Evolutionary conservation across 495 filamentous ascomycete species (phyloP).

Genomic region (Penicillium bovifimosum): DNA sequence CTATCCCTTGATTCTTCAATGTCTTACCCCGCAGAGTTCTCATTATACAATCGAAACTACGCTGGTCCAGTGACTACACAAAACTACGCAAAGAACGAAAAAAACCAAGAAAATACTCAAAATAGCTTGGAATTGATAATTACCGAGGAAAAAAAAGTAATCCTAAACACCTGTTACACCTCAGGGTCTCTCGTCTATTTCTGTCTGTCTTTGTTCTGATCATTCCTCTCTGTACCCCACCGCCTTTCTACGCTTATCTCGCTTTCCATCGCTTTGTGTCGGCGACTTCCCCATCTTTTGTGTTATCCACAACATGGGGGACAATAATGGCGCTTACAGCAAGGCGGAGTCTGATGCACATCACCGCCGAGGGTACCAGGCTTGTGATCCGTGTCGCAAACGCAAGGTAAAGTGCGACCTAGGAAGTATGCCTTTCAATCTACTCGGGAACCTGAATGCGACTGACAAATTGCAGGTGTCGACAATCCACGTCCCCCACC

Average conservation of each 20-base stretch:
- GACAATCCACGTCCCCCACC: conserved; percentile 92
- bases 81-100: neutral
- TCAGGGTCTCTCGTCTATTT: neutral
- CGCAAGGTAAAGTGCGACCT: conserved; percentile 93
- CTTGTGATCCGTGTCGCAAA: conserved; percentile 85
- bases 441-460: neutral
- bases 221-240: conserved; percentile 19
- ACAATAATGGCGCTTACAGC: conserved; percentile 21
- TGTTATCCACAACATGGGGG: conserved; percentile 25
- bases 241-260: conserved; percentile 36
- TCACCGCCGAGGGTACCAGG: conserved; percentile 75
- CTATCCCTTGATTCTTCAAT: neutral
- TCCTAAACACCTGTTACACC: no score
- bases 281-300: conserved; percentile 26
- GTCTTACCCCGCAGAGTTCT: conserved; percentile 6
- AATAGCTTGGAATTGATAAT: neutral
- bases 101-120: no score
- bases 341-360: conserved; percentile 40
- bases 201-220: neutral
- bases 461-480: conserved; percentile 45
- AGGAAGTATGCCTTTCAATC: conserved; percentile 49
- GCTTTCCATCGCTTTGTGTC: conserved; percentile 43
- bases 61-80: neutral
- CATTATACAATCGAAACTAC: conserved; percentile 7
- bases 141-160: neutral